Evolutionary conservation across 2,329 filamentous ascomycete genomes (phyloP).

Genomic region (Aspergillus proliferans): DNA sequence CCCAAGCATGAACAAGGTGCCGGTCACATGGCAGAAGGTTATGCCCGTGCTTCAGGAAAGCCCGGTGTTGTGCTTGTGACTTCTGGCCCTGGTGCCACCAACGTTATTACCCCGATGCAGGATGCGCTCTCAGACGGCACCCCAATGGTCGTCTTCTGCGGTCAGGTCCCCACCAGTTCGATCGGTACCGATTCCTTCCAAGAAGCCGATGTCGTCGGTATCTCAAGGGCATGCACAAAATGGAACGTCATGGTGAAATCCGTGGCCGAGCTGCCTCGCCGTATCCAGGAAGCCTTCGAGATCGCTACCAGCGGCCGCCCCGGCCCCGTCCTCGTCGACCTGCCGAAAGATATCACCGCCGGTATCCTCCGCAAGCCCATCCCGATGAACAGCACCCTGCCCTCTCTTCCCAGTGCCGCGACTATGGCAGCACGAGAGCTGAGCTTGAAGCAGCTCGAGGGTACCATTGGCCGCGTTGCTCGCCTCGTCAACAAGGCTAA

Average conservation of each 20-base stretch:
- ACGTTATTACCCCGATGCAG: slow-evolving; percentile 93
- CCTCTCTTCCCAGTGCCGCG: slow-evolving; percentile 77
- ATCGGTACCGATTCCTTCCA: slow-evolving; percentile 97
- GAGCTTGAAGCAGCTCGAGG: slow-evolving; percentile 64
- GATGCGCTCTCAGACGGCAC: slow-evolving; percentile 93
- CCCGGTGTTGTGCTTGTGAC: slow-evolving; percentile 95
- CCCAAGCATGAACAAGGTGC: slow-evolving; percentile 96
- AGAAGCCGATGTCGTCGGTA: slow-evolving; percentile 89
- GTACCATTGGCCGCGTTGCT: slow-evolving; percentile 70
- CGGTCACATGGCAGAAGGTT: slow-evolving; percentile 97
- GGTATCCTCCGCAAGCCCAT: slow-evolving; percentile 77
- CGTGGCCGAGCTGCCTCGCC: slow-evolving; percentile 81
- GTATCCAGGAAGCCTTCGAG: slow-evolving; percentile 97
- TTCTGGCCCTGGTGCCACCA: slow-evolving; percentile 92
- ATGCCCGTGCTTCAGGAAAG: slow-evolving; percentile 86
- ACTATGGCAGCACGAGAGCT: slow-evolving; percentile 72
- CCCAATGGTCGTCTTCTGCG: slow-evolving; percentile 90
- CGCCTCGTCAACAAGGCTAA: slow-evolving; percentile 79
- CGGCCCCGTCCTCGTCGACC: slow-evolving; percentile 88
- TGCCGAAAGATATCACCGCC: slow-evolving; percentile 94
- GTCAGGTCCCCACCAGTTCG: slow-evolving; percentile 81
- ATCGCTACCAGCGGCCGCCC: slow-evolving; percentile 92
- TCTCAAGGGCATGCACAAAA: slow-evolving; percentile 91
- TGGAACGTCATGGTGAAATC: slow-evolving; percentile 99
- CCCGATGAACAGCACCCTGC: slow-evolving; percentile 66